Evolutionary conservation across 805 yeast genomes (phyloP).

Genomic region (Debaryomyces maramus): DNA sequence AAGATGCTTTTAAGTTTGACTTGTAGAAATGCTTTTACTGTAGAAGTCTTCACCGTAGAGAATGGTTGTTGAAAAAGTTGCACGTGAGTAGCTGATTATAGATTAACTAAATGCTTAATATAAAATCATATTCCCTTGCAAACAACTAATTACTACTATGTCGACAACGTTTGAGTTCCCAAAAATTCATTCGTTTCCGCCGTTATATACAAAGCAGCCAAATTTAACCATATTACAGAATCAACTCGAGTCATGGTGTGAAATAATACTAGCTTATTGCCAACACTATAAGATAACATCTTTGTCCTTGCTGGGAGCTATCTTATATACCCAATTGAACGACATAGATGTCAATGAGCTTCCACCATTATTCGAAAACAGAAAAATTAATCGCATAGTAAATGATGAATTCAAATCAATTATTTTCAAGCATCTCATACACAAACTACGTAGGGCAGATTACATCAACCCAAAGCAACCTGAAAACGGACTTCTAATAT

Average conservation of each 20-base stretch:
- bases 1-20: not conserved
- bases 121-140: too few relatives aligned
- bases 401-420: constrained; percentile 54
- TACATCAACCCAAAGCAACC: constrained; percentile 50
- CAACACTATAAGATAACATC: constrained; percentile 45
- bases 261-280: constrained; percentile 62
- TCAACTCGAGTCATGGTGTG: constrained; percentile 78
- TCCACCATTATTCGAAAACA: constrained; percentile 51
- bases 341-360: constrained; percentile 15
- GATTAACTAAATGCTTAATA: too few relatives aligned
- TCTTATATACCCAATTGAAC: constrained; percentile 26
- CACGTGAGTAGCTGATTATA: too few relatives aligned
- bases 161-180: constrained; percentile 33
- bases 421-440: constrained; percentile 58
- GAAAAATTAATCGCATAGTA: constrained; percentile 50
- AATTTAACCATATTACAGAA: constrained; percentile 74
- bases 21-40: not conserved
- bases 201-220: constrained; percentile 87
- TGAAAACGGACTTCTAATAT: constrained; percentile 67
- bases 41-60: too few relatives aligned
- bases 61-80: too few relatives aligned
- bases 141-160: constrained; percentile 2
- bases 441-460: constrained; percentile 52
- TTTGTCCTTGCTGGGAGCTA: constrained; percentile 29
- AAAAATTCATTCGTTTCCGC: constrained; percentile 69